These are phyloP conservation scores for Cicer bijugum DNA, from an alignment of 306 rosid species.

Conservation along the genomic window DNA sequence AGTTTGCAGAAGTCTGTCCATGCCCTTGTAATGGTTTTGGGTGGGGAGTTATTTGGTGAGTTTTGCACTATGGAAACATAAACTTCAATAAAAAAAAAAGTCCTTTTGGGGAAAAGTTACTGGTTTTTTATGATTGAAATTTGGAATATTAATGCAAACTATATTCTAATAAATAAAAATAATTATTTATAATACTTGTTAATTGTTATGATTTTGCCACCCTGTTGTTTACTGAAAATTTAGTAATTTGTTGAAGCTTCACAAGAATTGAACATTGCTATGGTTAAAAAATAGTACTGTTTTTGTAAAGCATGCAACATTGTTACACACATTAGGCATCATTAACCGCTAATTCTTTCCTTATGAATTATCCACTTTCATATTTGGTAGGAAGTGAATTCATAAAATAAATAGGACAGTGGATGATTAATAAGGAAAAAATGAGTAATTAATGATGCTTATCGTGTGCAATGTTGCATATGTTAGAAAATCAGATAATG, in stretches of 20 bases:
- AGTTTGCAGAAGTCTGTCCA: conserved; percentile 95
- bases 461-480: background rate
- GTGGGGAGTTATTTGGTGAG: conserved; percentile 98
- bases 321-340: too few relatives aligned
- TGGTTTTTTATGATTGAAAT: conserved; percentile 28
- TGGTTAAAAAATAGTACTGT: background rate
- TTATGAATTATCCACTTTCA: too few relatives aligned
- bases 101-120: background rate
- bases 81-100: conserved; percentile 15
- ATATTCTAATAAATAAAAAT: background rate
- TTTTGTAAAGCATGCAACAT: too few relatives aligned
- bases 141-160: background rate
- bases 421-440: background rate
- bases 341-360: too few relatives aligned
- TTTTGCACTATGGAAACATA: conserved; percentile 16
- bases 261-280: background rate
- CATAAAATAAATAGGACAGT: background rate
- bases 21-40: conserved; percentile 92
- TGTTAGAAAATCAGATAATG: background rate
- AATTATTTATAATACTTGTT: conserved; percentile 8
- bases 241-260: conserved; percentile 14
- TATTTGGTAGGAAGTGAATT: too few relatives aligned
- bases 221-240: conserved; percentile 4
- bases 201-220: conserved; percentile 13
- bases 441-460: background rate